Base-by-base conservation (phyloP, 2,329 filamentous ascomycete genomes). In the Hypoxylon sp. region DNA sequence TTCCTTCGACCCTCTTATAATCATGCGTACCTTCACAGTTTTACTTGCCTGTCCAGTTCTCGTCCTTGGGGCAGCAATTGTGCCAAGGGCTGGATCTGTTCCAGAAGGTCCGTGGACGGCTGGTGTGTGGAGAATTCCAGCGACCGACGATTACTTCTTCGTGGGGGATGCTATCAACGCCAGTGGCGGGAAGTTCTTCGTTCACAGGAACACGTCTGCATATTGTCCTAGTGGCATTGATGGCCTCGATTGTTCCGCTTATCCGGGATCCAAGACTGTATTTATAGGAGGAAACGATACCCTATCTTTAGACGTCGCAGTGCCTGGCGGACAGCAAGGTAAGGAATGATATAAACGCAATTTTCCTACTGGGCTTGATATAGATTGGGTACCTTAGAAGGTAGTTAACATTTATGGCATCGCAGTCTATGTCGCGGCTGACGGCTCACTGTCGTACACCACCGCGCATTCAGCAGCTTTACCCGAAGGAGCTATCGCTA, bases 281-380 rank as follows among this genome's bases (percentile, higher is more conserved):
- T 65, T 75, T 10, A 44, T n/a, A 1, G 68, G 68, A 24, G 67
- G 69, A 22, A 63, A 70, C 4, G 39, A 52, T 24, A 66, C 64
- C 2, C 9, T 74, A 46, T 67, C 51, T 17, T 26, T 75, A 22
- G 46, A 57, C 1, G 73, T 72, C 6, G 53, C 33, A 8, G 74
- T 74, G 14, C 74, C 74, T 6, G 73, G 74, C 2, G 74, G 73
- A 1, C 74, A 75, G 42, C 73, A 72, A 69, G 71, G 74, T 59
- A 6, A 62, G 61, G 70, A 17, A 26, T 24, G 1, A 31, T 59
- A 5, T 4, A 9, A 8, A 13, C 19, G 2, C 22, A 29, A 37
- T 13, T 17, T n/a, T 19, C 24, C 19, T 24, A 13, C 17, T 47
- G 35, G 14, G 3, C n/a, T 47, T 2, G 19, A 2, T 3, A 47